Evolutionary conservation across 768 basidiomycete genomes (phyloP), one percentile per base, ranked within the genome.

Genomic region (Agaricus blazei): DNA sequence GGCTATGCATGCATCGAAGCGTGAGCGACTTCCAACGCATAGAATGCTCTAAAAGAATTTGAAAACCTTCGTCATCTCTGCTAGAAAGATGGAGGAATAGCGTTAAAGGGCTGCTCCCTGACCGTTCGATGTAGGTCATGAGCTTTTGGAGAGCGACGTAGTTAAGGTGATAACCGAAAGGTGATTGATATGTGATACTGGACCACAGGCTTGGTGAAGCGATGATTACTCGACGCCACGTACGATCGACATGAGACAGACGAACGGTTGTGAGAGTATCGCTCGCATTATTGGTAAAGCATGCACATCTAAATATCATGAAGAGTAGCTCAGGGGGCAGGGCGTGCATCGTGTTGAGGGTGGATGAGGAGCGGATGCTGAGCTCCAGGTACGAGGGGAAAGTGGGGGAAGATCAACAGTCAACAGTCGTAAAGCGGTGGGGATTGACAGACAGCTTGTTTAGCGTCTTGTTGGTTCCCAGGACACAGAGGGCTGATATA

Each of bases 261-360:
- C 43, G 48, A 34, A 55, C 38, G 14, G 52, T 50, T 19, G 38
- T 59, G 28, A 45, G 48, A 24, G 36, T 54, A 34, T 59, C 52
- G 36, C 28, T 48, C 31, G 31, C 37, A 28, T 44, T 40, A 37
- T 41, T 31, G 15, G 11, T 54, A 31, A 51, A 51, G 40, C 53
- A 55, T 51, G 43, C 37, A 43, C 46, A 42, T n/a, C 41, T 52
- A 37, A 59, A 59, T 24, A 59, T 54, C 43, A 54, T 54, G 38
- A 50, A 34, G 19, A 59, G 48, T 42, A 59, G 48, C 38, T 59
- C 58, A 4, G 58, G 49, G 2, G 58, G 51, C 9, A 59, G 34
- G 11, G 41, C 28, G 27, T 50, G 23, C 34, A 50, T 44, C 37
- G 31, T 23, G 29, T 12, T 23, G 19, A 40, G 11, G 24, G 31